Base-by-base conservation (phyloP, 1,284 basidiomycete species). In the Puccinia sorghi region DNA sequence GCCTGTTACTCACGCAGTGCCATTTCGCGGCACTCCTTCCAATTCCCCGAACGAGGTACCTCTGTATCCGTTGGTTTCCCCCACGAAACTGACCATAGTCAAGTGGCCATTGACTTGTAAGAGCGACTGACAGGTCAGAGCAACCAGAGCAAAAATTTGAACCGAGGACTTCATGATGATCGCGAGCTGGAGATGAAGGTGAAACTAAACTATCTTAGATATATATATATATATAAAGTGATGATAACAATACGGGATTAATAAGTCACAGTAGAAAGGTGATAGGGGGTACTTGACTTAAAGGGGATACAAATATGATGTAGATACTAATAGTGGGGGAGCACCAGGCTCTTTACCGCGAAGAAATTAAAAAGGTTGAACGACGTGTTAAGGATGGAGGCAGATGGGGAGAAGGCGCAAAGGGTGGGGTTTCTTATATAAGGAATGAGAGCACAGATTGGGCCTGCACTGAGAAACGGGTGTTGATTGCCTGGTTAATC, bases 31-130 rank as follows among this genome's bases (percentile, higher is more conserved):
- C 9, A 70, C 61, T 43, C 69, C 70, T 13, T 72, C 69, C 54
- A 72, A 7, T 13, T 71, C 67, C 12, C 77, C 77, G 20, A 79
- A 72, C 4, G 66, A 67, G 37, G 37, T 72, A 6, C 77, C 77
- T 50, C 27, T 66, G n/a, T 64, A 66, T 3, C 77, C 77, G 43
- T 79, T 79, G 8, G 77, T 72, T 43, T 72, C 77, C 27, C 77
- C 77, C n/a, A 71, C 17, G 43, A 79, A 54, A n/a, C 52, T 54
- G 46, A 79, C 56, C 59, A 79, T 63, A 15, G 77, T 71, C 46
- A 72, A 54, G 50, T 79, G 77, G 11, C 41, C 48, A 17, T 63
- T 59, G 57, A 73, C 57, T 17, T 48, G 41, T 7, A 43, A 48
- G 46, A 59, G 11, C 15, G 43, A 61, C 57, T 48, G 22, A 20